These are phyloP conservation scores for Triticum dicoccoides DNA, from an alignment of 176 grass and related monocot species.

Conservation along the genomic window DNA sequence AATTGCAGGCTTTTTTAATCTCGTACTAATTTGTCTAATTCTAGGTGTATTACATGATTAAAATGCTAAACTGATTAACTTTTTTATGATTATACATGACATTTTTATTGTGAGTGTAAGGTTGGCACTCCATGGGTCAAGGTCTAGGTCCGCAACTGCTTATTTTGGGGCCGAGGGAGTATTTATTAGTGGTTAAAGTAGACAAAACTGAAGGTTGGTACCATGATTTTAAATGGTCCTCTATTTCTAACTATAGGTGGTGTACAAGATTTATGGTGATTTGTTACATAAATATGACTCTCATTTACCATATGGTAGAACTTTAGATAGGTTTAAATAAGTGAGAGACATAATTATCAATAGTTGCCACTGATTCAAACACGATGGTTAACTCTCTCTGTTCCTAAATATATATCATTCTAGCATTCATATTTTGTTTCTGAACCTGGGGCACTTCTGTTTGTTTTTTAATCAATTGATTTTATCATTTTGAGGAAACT, in stretches of 20 bases:
- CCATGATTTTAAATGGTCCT: background rate
- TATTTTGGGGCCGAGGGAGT: too few relatives aligned
- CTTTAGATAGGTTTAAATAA: too few relatives aligned
- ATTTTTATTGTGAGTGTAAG: too few relatives aligned
- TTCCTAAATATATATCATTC: background rate
- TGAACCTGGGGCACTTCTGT: background rate
- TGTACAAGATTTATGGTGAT: background rate
- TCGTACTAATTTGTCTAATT: too few relatives aligned
- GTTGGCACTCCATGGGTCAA: too few relatives aligned
- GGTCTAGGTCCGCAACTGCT: too few relatives aligned
- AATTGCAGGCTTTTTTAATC: too few relatives aligned
- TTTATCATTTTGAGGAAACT: background rate
- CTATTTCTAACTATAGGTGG: background rate
- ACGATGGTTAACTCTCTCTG: background rate
- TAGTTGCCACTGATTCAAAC: background rate
- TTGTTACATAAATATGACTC: background rate
- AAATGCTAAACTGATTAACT: too few relatives aligned
- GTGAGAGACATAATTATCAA: too few relatives aligned
- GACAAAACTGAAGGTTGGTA: background rate
- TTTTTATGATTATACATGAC: too few relatives aligned
- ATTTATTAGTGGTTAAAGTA: background rate
- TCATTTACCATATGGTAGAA: background rate
- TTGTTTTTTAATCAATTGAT: background rate
- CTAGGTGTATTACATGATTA: too few relatives aligned
- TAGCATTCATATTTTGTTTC: background rate